Base-by-base conservation (phyloP, 1,284 basidiomycete genomes). In the Pterulicium gracile region DNA sequence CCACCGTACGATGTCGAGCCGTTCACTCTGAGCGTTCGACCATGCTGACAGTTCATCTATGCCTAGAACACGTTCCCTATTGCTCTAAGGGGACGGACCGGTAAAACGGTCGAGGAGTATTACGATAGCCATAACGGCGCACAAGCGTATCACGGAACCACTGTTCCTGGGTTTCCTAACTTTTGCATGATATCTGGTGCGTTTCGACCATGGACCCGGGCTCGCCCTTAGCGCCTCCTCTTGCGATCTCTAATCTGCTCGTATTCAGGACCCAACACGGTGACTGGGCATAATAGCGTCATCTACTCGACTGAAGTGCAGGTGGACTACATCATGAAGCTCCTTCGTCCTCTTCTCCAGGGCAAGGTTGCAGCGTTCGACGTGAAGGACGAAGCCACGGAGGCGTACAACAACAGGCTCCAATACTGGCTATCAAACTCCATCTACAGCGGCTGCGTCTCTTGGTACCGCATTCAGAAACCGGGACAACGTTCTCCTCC, bases 271-370 rank as follows among this genome's bases (percentile, higher is more conserved):
- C 71, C 73, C 0, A 74, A 74, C 51, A 69, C 66, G 0, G 54
- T 56, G 2, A 69, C 72, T 1, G 71, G 72, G 0, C 67, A 72
- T 49, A 67, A 66, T 0, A 74, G 72, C 2, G 66, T 69, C 12
- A 56, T 74, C 21, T 70, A 65, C 46, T 61, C 63, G 1, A 65
- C 67, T 43, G 72, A 73, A 50, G 48, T 62, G 2, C 69, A 70
- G 59, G 54, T 62, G 43, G 50, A 66, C 46, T 67, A 71, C 52
- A 61, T 62, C 17, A 48, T 69, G 2, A 53, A 68, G 44, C 53
- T 71, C 23, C 59, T 73, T 41, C 58, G 57, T 20, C 70, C 69
- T 7, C 54, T 72, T 23, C 51, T 73, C 10, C 50, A 60, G 0
- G 55, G 57, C 10, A 50, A 53, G 18, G 52, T 61, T 15, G 53